A percentile compares a stretch with the other conserved stretches of the same genome.
These are phyloP conservation scores for Colletotrichum viniferum DNA, from an alignment of 2,329 filamentous ascomycete species.

Conservation along the genomic window DNA sequence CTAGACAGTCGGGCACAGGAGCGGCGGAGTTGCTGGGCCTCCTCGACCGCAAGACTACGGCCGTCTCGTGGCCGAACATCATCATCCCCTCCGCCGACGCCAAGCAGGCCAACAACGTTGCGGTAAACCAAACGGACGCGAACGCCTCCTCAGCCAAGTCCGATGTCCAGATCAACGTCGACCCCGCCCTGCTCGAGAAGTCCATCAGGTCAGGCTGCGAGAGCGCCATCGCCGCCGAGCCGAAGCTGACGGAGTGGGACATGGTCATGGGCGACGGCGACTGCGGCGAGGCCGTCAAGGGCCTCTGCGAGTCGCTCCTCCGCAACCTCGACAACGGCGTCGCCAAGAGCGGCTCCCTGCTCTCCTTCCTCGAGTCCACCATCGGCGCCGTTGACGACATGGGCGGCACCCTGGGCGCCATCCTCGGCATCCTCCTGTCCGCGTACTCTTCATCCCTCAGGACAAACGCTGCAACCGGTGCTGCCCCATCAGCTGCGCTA, in stretches of 20 bases:
- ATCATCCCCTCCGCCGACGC: not conserved
- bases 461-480: not conserved
- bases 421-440: constrained; percentile 32
- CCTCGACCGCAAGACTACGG: constrained; percentile 54
- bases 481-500: not conserved
- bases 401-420: constrained; percentile 39
- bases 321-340: constrained; percentile 30
- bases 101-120: not conserved
- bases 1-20: constrained; percentile 25
- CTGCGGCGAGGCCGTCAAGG: constrained; percentile 33
- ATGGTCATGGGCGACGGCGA: constrained; percentile 38
- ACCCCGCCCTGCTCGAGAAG: constrained; percentile 29
- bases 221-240: constrained; percentile 37
- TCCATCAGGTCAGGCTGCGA: constrained; percentile 32
- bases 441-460: constrained; percentile 26
- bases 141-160: not conserved
- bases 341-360: constrained; percentile 33
- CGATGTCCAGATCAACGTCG: constrained; percentile 22
- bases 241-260: constrained; percentile 35
- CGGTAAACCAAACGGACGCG: not conserved
- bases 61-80: constrained; percentile 52
- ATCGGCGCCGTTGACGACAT: constrained; percentile 39
- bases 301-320: constrained; percentile 30
- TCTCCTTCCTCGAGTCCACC: constrained; percentile 30
- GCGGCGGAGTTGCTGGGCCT: constrained; percentile 47